Evolutionary conservation across 441 rosid species (phyloP).

Genomic region (Arabidopsis hybrid): DNA sequence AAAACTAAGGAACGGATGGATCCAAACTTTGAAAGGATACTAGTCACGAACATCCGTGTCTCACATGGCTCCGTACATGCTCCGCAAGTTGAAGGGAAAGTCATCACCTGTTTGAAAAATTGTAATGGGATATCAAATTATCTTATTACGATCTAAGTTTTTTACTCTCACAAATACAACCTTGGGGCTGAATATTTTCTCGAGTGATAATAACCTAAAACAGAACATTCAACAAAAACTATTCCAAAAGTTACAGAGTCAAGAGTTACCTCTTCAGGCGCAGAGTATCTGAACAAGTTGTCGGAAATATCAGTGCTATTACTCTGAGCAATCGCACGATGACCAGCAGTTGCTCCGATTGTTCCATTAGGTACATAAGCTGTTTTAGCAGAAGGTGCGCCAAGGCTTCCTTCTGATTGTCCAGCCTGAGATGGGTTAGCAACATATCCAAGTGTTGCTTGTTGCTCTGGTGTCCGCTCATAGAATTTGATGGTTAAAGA

Average conservation of each 20-base stretch:
- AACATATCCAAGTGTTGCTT: slow-evolving; percentile 74
- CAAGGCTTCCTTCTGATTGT: slow-evolving; percentile 47
- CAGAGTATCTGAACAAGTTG: slow-evolving; percentile 74
- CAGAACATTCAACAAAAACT: neutral
- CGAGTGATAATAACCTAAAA: neutral
- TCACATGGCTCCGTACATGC: slow-evolving; percentile 69
- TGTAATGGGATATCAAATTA: slow-evolving; percentile 17
- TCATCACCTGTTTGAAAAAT: slow-evolving; percentile 74
- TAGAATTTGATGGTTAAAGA: slow-evolving; percentile 75
- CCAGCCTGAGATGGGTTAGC: slow-evolving; percentile 60
- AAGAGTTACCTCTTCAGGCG: slow-evolving; percentile 86
- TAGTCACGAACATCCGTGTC: slow-evolving; percentile 95
- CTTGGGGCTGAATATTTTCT: neutral
- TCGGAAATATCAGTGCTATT: slow-evolving; percentile 81
- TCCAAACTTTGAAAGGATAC: slow-evolving; percentile 68
- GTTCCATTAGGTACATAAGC: slow-evolving; percentile 70
- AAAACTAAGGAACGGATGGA: neutral
- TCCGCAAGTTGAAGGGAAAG: slow-evolving; percentile 97
- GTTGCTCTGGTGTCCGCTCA: slow-evolving; percentile 92
- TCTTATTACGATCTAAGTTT: neutral
- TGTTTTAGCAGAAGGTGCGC: slow-evolving; percentile 50
- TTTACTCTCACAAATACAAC: neutral
- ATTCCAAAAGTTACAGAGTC: slow-evolving; percentile 10
- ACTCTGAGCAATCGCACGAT: slow-evolving; percentile 93
- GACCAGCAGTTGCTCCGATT: slow-evolving; percentile 87